Conservation (phyloP, 2,329 filamentous ascomycete genomes). For the Scytalidium sp. region DNA sequence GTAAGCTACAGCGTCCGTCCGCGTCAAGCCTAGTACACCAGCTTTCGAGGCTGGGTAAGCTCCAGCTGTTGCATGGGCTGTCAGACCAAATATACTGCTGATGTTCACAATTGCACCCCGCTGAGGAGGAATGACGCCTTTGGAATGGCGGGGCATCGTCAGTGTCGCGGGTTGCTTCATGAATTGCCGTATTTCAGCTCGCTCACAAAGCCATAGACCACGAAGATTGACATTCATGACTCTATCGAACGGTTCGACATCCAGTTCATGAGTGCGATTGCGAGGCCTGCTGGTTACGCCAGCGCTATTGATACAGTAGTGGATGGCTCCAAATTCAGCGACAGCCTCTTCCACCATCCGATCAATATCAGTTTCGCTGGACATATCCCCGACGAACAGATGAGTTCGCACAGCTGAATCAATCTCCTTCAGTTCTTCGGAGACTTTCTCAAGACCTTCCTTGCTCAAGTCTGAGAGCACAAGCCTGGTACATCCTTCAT, state of each 20-base stretch:
- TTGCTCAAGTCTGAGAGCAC: not conserved
- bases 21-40: conserved; percentile 17
- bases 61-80: conserved; percentile 4
- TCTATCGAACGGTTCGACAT: conserved; percentile 11
- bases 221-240: conserved; percentile 29
- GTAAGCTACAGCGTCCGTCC: conserved; percentile 1
- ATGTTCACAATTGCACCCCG: conserved; percentile 23
- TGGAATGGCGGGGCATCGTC: not conserved
- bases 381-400: not conserved
- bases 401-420: not conserved
- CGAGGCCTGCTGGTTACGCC: not conserved
- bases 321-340: too few species aligned
- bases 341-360: not conserved
- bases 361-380: not conserved
- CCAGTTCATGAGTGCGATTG: not conserved
- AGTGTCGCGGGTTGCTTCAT: not conserved
- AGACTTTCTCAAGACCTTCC: not conserved
- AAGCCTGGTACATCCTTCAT: not conserved
- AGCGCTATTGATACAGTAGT: not conserved
- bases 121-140: not conserved
- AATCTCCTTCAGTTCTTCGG: not conserved
- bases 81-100: conserved; percentile 15
- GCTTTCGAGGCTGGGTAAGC: conserved; percentile 21
- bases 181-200: conserved; percentile 21
- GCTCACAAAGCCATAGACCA: conserved; percentile 28